Percentiles rank a stretch among this genome's conserved stretches.
phyloP scores from a whole-genome alignment of 2,329 filamentous ascomycete genomes.

The Penicillium sp. region DNA sequence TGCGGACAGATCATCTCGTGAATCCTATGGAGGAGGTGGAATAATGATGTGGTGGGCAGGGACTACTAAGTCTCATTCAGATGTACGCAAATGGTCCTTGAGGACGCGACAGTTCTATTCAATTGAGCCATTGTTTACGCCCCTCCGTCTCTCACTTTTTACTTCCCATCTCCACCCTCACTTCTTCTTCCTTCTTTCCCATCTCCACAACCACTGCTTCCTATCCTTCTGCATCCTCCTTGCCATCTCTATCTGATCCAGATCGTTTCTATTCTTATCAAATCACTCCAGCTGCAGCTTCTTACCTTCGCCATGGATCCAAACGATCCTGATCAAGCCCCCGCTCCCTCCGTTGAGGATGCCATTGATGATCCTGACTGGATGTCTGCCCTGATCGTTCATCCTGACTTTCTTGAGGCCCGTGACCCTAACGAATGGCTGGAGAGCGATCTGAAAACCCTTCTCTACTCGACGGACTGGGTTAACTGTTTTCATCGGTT shows the following conservation, averaged over 20 bases:
- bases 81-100: too few species aligned
- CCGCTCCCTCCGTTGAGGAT: not conserved
- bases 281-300: too few species aligned
- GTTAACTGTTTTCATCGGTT: too few species aligned
- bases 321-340: not conserved
- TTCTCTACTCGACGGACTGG: too few species aligned
- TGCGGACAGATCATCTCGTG: slow-evolving; percentile 36
- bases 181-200: not conserved
- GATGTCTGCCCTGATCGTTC: too few species aligned
- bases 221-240: not conserved
- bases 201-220: not conserved
- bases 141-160: not conserved
- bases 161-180: not conserved
- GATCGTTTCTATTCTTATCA: too few species aligned
- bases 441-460: too few species aligned
- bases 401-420: too few species aligned
- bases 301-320: too few species aligned
- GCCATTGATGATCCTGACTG: not conserved
- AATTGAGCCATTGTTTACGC: not conserved
- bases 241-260: too few species aligned
- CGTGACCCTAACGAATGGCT: too few species aligned
- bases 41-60: slow-evolving; percentile 3
- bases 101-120: not conserved
- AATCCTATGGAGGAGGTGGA: slow-evolving; percentile 20
- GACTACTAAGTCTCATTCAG: too few species aligned